phyloP scores from a whole-genome alignment of 805 yeast genomes.

The Wickerhamiella azymoides region DNA sequence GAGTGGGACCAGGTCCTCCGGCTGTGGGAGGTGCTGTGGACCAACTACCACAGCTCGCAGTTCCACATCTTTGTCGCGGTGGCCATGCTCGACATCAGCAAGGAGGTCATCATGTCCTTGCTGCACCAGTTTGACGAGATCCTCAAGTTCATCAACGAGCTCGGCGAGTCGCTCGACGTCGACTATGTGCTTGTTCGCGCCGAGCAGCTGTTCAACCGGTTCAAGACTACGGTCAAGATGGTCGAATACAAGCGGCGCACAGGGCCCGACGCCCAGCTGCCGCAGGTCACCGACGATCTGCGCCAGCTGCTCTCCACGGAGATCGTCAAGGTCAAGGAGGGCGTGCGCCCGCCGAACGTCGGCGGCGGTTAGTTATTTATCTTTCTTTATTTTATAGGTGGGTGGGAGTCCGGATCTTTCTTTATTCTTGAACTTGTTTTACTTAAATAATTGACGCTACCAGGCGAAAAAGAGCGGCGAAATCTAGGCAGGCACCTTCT shows the following conservation, averaged over 20 bases:
- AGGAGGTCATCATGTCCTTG: constrained; percentile 60
- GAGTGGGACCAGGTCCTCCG: constrained; percentile 59
- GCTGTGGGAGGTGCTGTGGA: constrained; percentile 90
- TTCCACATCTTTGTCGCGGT: constrained; percentile 77
- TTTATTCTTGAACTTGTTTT: no score
- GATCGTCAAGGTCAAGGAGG: constrained; percentile 51
- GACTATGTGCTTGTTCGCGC: constrained; percentile 70
- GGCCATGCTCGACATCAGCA: constrained; percentile 79
- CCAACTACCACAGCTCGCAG: constrained; percentile 75
- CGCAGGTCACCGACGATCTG: constrained; percentile 35
- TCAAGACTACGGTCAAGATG: constrained; percentile 63
- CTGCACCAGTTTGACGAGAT: constrained; percentile 78
- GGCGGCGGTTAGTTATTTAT: constrained; percentile 23
- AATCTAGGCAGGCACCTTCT: no score
- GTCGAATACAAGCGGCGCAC: constrained; percentile 37
- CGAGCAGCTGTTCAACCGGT: constrained; percentile 68
- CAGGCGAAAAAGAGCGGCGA: no score
- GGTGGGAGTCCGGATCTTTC: no score
- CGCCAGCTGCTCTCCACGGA: constrained; percentile 47
- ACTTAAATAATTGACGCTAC: no score
- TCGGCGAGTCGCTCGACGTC: constrained; percentile 60
- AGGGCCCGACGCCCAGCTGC: constrained; percentile 11
- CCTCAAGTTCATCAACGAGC: constrained; percentile 80
- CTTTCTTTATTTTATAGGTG: background rate
- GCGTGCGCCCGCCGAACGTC: constrained; percentile 24